Conservation (phyloP, 1,284 basidiomycete species). For the Coniferiporia weirii region DNA sequence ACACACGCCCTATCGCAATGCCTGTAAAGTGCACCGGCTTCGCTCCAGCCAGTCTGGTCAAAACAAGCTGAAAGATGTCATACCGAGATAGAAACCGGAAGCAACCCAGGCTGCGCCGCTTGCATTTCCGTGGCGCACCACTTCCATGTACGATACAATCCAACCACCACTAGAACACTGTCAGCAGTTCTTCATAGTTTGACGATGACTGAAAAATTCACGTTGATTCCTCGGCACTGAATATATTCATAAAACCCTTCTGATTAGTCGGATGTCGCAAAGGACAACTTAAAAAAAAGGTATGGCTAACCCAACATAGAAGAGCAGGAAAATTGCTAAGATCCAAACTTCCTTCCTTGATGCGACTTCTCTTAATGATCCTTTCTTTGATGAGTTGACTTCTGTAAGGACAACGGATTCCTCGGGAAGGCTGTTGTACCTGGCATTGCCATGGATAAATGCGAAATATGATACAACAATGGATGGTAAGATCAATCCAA, state of each 20-base stretch:
- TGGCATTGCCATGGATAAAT: slow-evolving; percentile 12
- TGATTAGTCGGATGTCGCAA: neutral
- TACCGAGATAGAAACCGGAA: slow-evolving; percentile 30
- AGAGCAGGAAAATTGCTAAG: slow-evolving; percentile 29
- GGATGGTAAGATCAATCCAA: slow-evolving; percentile 13
- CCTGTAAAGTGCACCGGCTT: slow-evolving; percentile 18
- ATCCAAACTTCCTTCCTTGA: slow-evolving; percentile 29
- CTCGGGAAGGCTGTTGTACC: slow-evolving; percentile 11
- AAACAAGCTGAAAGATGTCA: neutral
- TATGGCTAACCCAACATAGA: slow-evolving; percentile 28
- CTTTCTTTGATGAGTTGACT: neutral
- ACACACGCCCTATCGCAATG: slow-evolving; percentile 29
- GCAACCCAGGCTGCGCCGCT: slow-evolving; percentile 31
- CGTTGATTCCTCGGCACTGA: slow-evolving; percentile 31
- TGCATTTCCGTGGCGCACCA: slow-evolving; percentile 28
- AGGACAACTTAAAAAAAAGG: neutral
- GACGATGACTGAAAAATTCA: no score
- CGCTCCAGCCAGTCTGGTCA: no score
- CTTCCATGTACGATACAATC: slow-evolving; percentile 29
- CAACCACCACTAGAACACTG: slow-evolving; percentile 23
- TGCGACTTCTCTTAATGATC: slow-evolving; percentile 21
- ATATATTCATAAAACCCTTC: no score
- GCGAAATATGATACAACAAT: slow-evolving; percentile 12
- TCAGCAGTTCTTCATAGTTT: no score
- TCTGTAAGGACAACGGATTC: slow-evolving; percentile 5